Percentiles rank a stretch among this genome's conserved stretches.
phyloP scores from a whole-genome alignment of 2,329 filamentous ascomycete genomes.

The Exophiala aquamarina region DNA sequence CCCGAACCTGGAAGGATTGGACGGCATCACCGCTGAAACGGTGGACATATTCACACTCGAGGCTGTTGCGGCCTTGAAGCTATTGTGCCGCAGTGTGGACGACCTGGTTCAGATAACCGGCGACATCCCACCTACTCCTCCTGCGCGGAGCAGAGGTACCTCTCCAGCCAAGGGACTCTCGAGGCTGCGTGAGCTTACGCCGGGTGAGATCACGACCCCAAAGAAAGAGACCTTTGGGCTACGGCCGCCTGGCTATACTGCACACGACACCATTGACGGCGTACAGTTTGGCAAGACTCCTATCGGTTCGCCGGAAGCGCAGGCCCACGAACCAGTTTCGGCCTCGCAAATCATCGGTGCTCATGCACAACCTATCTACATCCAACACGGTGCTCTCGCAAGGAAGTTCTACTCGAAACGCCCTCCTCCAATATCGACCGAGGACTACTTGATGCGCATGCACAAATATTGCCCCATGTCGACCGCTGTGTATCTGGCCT shows the following conservation, averaged over 20 bases:
- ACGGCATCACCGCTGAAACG: constrained; percentile 28
- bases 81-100: constrained; percentile 73
- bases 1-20: constrained; percentile 36
- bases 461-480: constrained; percentile 93
- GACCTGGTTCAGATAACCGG: constrained; percentile 43
- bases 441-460: constrained; percentile 81
- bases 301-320: constrained; percentile 52
- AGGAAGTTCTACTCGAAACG: constrained; percentile 92
- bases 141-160: constrained; percentile 32
- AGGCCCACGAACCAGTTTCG: constrained; percentile 48
- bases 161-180: constrained; percentile 18
- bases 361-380: constrained; percentile 68
- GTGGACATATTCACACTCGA: constrained; percentile 73
- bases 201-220: constrained; percentile 18
- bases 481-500: constrained; percentile 87
- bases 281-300: constrained; percentile 35
- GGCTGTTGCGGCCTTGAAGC: constrained; percentile 71
- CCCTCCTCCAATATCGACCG: constrained; percentile 76
- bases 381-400: constrained; percentile 82
- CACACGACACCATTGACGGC: constrained; percentile 39
- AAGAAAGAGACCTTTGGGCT: constrained; percentile 28
- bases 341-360: constrained; percentile 51
- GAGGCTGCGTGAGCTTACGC: constrained; percentile 15
- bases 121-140: constrained; percentile 77
- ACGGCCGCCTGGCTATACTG: constrained; percentile 37